Percentiles rank a stretch among this genome's conserved stretches.
Evolutionary conservation across 2,329 filamentous ascomycete species (phyloP).

Genomic region (Chrysoporthe deuterocubensis): DNA sequence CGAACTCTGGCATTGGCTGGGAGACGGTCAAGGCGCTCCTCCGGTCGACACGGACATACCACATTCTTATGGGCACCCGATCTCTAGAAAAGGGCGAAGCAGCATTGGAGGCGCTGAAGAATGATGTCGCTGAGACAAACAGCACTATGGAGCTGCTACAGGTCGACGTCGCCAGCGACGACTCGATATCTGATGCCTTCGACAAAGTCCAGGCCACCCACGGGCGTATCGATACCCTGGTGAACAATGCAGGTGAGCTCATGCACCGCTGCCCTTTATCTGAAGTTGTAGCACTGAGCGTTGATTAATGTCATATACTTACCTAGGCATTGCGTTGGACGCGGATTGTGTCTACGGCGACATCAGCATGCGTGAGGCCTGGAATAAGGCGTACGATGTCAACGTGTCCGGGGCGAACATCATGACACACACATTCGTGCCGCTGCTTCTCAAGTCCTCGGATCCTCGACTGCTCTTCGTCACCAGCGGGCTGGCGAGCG

Average conservation of each 20-base stretch:
- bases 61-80: conserved; percentile 60
- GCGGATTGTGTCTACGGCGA: neutral
- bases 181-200: conserved; percentile 30
- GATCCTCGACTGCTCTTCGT: conserved; percentile 55
- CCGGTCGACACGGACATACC: conserved; percentile 52
- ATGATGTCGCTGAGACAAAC: conserved; percentile 37
- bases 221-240: conserved; percentile 32
- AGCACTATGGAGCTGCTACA: conserved; percentile 24
- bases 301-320: neutral
- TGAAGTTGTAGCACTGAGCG: neutral
- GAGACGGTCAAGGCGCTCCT: conserved; percentile 60
- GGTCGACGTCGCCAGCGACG: conserved; percentile 30
- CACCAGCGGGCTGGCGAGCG: conserved; percentile 47
- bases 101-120: conserved; percentile 47
- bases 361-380: conserved; percentile 42
- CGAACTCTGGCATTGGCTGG: conserved; percentile 64
- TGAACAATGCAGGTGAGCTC: conserved; percentile 39
- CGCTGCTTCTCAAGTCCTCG: conserved; percentile 49
- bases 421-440: conserved; percentile 45
- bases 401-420: conserved; percentile 54
- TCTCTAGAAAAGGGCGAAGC: conserved; percentile 53
- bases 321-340: neutral
- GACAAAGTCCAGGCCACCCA: conserved; percentile 26
- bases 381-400: conserved; percentile 52
- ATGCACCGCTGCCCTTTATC: conserved; percentile 3